Evolutionary conservation across 176 grass and related monocot genomes (phyloP), one percentile per base, ranked within the genome.

Genomic region (Sorghum bicolor): DNA sequence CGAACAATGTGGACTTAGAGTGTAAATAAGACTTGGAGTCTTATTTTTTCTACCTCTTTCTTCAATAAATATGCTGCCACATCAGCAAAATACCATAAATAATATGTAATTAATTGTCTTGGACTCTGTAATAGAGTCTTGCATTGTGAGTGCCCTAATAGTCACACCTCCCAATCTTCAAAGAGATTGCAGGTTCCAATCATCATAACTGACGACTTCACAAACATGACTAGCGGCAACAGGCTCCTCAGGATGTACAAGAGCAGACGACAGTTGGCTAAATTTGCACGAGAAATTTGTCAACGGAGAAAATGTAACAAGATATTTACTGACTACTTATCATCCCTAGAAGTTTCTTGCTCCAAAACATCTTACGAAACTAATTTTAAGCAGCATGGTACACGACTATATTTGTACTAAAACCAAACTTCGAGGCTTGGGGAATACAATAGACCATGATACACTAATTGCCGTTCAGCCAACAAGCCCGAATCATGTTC

Each of bases 341-440:
- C 32, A 20, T 60, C 16, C 3, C 20, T 70, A 9, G 7, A 53
- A 62, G 16, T 72, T 44, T 57, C 34, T 34, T 66, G 30, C 43
- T 52, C 47, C 62, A 79, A 67, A 67, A 74, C 29, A 88, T 13
- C 6, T 36, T 38, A 29, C n/a, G 7, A 30, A 75, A 75, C 47
- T 71, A 69, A 68, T 61, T 67, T 44, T 24, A 36, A 72, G 26
- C 50, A 37, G 6, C 12, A 22, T 32, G 17, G 5, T 44, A 25
- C 38, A 32, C 11, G 2, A 67, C 28, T 75, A 80, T 58, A 88
- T 83, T 65, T 79, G 83, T 74, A 88, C 67, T 53, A 14, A 41
- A 16, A 68, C 69, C 0, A 38, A 66, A 40, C 29, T 43, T 58
- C 5, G 0, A 0, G 5, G 16, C 16, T 33, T 43, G 11, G 67